Evolutionary conservation across 1,284 basidiomycete species (phyloP).

Genomic region (Ceratobasidium sp.): DNA sequence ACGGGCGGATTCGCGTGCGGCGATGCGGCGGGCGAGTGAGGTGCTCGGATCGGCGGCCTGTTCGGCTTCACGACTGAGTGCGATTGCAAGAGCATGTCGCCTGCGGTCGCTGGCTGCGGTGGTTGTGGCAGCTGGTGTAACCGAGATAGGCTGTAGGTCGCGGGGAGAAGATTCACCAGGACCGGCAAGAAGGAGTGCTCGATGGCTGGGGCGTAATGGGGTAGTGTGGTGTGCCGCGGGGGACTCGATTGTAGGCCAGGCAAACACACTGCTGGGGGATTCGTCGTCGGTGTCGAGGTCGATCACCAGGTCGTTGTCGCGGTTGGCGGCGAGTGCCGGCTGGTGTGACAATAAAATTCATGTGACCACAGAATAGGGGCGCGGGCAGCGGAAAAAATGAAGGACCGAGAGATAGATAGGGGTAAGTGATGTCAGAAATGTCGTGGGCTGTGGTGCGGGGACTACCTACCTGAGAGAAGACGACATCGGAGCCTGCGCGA

Average conservation of each 20-base stretch:
- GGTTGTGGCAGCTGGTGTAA: background rate
- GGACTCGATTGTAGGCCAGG: conserved; percentile 34
- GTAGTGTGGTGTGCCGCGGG: conserved; percentile 29
- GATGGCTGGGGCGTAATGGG: conserved; percentile 17
- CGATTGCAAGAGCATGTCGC: conserved; percentile 24
- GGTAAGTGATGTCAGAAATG: conserved; percentile 19
- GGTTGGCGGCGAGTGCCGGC: conserved; percentile 38
- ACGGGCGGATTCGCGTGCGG: conserved; percentile 24
- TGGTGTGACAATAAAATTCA: conserved; percentile 1
- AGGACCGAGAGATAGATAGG: background rate
- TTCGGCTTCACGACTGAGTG: conserved; percentile 24
- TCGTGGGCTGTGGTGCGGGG: background rate
- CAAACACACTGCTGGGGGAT: background rate
- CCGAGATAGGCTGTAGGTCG: background rate
- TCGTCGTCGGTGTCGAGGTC: conserved; percentile 35
- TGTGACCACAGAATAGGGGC: background rate
- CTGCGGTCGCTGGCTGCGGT: conserved; percentile 14
- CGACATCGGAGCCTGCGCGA: conserved; percentile 34
- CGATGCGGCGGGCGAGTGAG: conserved; percentile 36
- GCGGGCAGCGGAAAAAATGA: background rate
- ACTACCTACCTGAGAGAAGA: conserved; percentile 32
- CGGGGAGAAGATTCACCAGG: background rate
- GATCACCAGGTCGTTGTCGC: conserved; percentile 39
- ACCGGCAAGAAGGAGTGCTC: background rate
- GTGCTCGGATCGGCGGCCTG: conserved; percentile 35